Percentiles rank a stretch among this genome's conserved stretches.
These are phyloP conservation scores for Termitomyces bulborhizus DNA, from an alignment of 768 basidiomycete species.

Conservation along the genomic window DNA sequence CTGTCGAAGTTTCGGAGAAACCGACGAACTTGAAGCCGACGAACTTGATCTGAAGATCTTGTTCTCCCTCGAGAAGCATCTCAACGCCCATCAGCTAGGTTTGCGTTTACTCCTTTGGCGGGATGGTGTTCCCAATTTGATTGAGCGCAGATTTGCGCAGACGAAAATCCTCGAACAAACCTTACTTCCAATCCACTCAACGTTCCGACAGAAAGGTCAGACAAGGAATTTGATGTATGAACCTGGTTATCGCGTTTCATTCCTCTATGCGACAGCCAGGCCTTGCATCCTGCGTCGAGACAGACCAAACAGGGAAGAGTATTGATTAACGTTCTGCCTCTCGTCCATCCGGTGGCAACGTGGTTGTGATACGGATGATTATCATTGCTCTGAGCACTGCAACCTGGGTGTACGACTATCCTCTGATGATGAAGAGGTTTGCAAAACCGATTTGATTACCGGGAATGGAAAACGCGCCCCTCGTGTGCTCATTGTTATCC, in stretches of 20 bases:
- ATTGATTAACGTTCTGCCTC: background rate
- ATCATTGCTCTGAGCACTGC: background rate
- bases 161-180: too few relatives aligned
- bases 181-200: background rate
- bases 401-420: background rate
- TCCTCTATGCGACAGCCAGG: background rate
- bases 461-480: background rate
- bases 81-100: background rate
- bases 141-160: background rate
- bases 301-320: background rate
- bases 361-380: background rate
- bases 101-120: background rate
- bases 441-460: background rate
- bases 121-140: too few relatives aligned
- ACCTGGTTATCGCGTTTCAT: background rate
- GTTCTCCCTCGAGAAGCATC: background rate
- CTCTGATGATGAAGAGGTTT: background rate
- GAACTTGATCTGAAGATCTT: background rate
- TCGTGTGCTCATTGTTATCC: background rate
- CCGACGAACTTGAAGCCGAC: background rate
- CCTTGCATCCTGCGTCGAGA: background rate
- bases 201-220: background rate
- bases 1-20: conserved; percentile 4
- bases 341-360: too few relatives aligned
- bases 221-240: background rate